phyloP scores from a whole-genome alignment of 345 rosid species.

The Orychophragmus violaceus region DNA sequence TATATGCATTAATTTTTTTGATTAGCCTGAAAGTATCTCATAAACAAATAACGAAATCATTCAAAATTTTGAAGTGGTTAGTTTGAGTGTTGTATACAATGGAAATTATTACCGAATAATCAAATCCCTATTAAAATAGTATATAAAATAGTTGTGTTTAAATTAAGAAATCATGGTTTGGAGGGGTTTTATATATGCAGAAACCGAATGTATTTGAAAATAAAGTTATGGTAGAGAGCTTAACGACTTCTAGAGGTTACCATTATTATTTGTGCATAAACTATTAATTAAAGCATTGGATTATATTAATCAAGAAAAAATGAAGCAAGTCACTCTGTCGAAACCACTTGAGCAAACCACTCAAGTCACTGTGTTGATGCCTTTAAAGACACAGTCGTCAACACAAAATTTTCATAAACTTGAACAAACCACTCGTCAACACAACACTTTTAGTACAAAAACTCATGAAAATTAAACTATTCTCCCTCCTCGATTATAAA shows the following conservation, averaged over 20 bases:
- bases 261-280: background rate
- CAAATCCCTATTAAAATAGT: background rate
- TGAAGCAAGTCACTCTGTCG: no score
- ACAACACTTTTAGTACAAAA: no score
- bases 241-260: slow-evolving; percentile 13
- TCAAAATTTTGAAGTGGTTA: background rate
- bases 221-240: background rate
- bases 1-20: slow-evolving; percentile 8
- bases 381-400: no score
- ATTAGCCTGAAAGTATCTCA: background rate
- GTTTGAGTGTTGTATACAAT: slow-evolving; percentile 1
- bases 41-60: background rate
- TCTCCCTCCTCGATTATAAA: no score
- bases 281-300: no score
- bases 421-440: no score
- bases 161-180: background rate
- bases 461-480: no score
- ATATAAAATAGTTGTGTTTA: background rate
- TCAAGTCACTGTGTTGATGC: no score
- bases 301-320: no score
- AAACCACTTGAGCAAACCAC: no score
- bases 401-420: no score
- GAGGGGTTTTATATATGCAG: background rate
- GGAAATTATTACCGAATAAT: background rate
- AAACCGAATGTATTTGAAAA: background rate